Percentiles rank a stretch among this genome's conserved stretches.
Evolutionary conservation across 805 yeast genomes (phyloP).

Genomic region (Metschnikowia corniflorae): DNA sequence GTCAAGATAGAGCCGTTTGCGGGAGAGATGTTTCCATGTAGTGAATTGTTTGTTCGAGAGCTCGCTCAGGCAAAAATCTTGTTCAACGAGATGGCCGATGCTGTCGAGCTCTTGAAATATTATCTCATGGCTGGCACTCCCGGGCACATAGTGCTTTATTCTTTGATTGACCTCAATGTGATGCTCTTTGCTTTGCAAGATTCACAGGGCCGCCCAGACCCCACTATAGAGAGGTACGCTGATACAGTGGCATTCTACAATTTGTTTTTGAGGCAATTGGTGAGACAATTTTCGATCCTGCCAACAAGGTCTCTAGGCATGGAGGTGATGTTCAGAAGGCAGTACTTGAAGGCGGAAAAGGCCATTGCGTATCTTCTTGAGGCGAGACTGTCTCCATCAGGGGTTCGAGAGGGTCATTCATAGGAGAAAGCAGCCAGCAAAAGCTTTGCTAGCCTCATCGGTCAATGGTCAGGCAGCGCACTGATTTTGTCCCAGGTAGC

Average conservation of each 20-base stretch:
- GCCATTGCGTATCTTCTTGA: too few relatives aligned
- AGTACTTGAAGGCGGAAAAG: background rate
- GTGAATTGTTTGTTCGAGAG: background rate
- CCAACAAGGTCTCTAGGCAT: background rate
- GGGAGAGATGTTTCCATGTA: background rate
- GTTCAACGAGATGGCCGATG: background rate
- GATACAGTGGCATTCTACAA: background rate
- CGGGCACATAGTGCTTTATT: background rate
- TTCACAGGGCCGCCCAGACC: background rate
- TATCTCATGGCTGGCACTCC: background rate
- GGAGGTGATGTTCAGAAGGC: background rate
- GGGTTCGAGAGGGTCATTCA: too few relatives aligned
- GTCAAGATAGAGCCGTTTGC: background rate
- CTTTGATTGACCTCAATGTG: background rate
- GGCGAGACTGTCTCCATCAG: too few relatives aligned
- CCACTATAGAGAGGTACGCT: background rate
- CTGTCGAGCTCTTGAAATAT: background rate
- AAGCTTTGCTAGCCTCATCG: too few relatives aligned
- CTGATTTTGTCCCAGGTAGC: too few relatives aligned
- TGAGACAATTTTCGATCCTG: background rate
- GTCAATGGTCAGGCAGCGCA: too few relatives aligned
- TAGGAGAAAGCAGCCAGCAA: too few relatives aligned
- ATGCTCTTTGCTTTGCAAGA: background rate
- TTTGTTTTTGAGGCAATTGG: background rate
- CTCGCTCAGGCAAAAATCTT: background rate